A percentile compares a stretch with the other conserved stretches of the same genome.
Conservation (phyloP, 2,329 filamentous ascomycete species). For the Aspergillus quadrilineatus region DNA sequence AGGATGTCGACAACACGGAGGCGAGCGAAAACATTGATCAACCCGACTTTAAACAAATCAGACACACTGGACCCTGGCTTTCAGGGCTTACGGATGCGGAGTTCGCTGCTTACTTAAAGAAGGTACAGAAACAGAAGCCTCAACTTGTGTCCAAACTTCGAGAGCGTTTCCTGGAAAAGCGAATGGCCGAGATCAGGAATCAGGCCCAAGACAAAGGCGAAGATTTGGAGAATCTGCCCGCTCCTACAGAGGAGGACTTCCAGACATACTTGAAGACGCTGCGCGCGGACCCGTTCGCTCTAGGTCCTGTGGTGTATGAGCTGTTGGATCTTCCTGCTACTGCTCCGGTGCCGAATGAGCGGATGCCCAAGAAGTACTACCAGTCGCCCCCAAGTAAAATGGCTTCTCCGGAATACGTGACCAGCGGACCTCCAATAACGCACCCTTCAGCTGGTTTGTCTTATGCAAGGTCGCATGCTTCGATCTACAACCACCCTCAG, state of each 20-base stretch:
- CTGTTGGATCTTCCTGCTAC: slow-evolving; percentile 58
- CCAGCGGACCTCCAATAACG: slow-evolving; percentile 56
- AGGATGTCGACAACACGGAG: slow-evolving; percentile 46
- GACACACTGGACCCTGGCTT: slow-evolving; percentile 60
- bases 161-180: slow-evolving; percentile 34
- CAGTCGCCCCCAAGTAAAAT: slow-evolving; percentile 35
- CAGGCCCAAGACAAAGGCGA: slow-evolving; percentile 43
- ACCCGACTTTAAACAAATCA: slow-evolving; percentile 50
- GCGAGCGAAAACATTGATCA: slow-evolving; percentile 34
- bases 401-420: slow-evolving; percentile 44
- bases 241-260: slow-evolving; percentile 48
- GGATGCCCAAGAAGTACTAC: slow-evolving; percentile 37
- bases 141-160: slow-evolving; percentile 39
- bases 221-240: slow-evolving; percentile 31
- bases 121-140: slow-evolving; percentile 44
- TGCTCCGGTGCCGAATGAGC: slow-evolving; percentile 37
- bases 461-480: slow-evolving; percentile 57
- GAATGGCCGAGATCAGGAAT: slow-evolving; percentile 36
- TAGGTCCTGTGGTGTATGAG: slow-evolving; percentile 54
- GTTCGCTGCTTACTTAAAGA: slow-evolving; percentile 53
- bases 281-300: slow-evolving; percentile 42
- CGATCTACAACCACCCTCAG: slow-evolving; percentile 59
- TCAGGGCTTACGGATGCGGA: slow-evolving; percentile 56
- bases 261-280: slow-evolving; percentile 47
- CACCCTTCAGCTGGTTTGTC: slow-evolving; percentile 65